Conservation (phyloP, 495 filamentous ascomycete genomes). For the Hypomontagnella submonticulosa region DNA sequence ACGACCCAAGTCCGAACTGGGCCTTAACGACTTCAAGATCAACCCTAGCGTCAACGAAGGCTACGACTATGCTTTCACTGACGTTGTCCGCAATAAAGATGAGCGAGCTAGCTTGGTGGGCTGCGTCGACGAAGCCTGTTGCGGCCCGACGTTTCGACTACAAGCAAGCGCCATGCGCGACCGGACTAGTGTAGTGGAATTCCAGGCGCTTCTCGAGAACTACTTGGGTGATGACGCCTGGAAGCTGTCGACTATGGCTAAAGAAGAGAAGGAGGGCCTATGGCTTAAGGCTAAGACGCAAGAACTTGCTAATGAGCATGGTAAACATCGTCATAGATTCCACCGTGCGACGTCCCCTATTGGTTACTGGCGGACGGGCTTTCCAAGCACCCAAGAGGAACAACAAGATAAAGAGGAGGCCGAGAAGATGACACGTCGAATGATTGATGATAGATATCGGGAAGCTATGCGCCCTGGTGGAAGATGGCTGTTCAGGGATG, state of each 20-base stretch:
- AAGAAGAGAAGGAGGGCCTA: slow-evolving; percentile 63
- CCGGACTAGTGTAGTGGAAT: slow-evolving; percentile 51
- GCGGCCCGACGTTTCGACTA: slow-evolving; percentile 75
- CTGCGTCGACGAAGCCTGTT: slow-evolving; percentile 81
- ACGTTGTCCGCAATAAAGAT: slow-evolving; percentile 77
- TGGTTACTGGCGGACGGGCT: slow-evolving; percentile 89
- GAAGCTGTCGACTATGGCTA: slow-evolving; percentile 58
- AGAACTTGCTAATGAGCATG: slow-evolving; percentile 74
- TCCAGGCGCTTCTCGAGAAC: slow-evolving; percentile 69
- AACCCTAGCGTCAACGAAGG: slow-evolving; percentile 81
- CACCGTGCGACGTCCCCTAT: slow-evolving; percentile 76
- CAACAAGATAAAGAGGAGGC: slow-evolving; percentile 71
- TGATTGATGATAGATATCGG: slow-evolving; percentile 77
- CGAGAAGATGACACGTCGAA: slow-evolving; percentile 64
- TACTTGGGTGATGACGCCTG: slow-evolving; percentile 71
- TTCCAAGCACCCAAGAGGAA: slow-evolving; percentile 85
- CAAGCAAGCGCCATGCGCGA: slow-evolving; percentile 64
- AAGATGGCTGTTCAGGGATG: slow-evolving; percentile 83
- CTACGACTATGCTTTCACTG: slow-evolving; percentile 75
- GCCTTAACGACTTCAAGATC: slow-evolving; percentile 80
- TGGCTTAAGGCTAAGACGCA: slow-evolving; percentile 74
- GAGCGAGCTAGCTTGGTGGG: slow-evolving; percentile 81
- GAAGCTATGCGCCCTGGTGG: slow-evolving; percentile 84
- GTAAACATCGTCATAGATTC: slow-evolving; percentile 80
- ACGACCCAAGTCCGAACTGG: slow-evolving; percentile 62